Evolutionary conservation across 257 asterid genomes (phyloP), one percentile per base, ranked within the genome.

Genomic region (Fraxinus quadrangulata): DNA sequence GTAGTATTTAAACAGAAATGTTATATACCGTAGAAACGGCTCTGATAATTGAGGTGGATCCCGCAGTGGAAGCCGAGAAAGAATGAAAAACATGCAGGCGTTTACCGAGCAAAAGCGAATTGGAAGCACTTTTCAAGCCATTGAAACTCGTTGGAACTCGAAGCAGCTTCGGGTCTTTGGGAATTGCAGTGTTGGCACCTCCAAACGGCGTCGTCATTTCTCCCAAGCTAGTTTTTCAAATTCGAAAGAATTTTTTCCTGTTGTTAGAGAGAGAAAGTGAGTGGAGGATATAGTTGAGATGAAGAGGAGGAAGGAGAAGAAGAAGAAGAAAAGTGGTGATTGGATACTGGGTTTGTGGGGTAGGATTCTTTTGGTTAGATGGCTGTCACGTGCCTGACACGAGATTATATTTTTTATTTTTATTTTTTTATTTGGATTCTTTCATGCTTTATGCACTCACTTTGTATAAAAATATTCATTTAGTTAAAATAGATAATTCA

Each of bases 181-280:
- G 71, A 28, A 81, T 51, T 84, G 87, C 82, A 70, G 89, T 82
- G 74, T 24, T 78, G 28, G 81, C 75, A 31, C 85, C 82, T 45
- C 86, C 88, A 5, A 85, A 88, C 84, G 89, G 78, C 83, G 89
- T 83, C 87, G 89, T 82, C 91, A 85, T 88, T 40, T n/a, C 28
- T 8, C 31, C 66, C 51, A 59, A 14, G 49, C 61, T 30, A 45
- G 72, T 13, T 71, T 56, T 17, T 10, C 3, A 6, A 51, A 40
- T 10, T 40, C 47, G 4, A 40, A 10, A 10, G 47, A 40, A 4
- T 33, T 40, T 40, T 40, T 40, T 42, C 2, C 68, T 10, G 31
- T 23, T 23, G 12, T 61, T 54, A 17, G 65, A 19, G 67, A 59
- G 67, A 9, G 67, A 59, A 9, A 61, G 68, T 24, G 2, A 11